Base-by-base conservation (phyloP, 768 basidiomycete genomes). In the Mycena indigotica region DNA sequence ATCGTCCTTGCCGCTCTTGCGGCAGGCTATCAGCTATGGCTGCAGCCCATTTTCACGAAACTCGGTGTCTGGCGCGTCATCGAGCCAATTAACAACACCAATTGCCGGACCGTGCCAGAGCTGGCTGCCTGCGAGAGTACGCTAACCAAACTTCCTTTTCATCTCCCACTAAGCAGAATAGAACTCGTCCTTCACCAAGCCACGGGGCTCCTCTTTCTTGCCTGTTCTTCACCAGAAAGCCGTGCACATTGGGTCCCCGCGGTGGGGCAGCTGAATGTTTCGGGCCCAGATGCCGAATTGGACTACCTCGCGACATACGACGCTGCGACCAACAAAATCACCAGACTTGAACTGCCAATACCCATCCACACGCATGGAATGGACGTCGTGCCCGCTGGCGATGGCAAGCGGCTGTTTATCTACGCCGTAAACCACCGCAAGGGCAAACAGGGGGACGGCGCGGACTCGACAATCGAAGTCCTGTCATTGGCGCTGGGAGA, bases 381-480 rank as follows among this genome's bases (percentile, higher is more conserved):
- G 80, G 88, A 89, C 55, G 80, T 88, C 21, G 85, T 87, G 8
- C 74, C 79, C 1, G 84, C 85, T 5, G 62, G 72, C 1, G 62
- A 73, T 2, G 71, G 10, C 10, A 17, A 8, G 32, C 32, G 17
- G 32, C 76, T 89, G 8, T 88, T 80, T 60, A 73, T 90, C 16
- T 90, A 88, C 64, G 73, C 87, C n/a, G 75, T 91, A 61, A 91
- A 91, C 66, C 88, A 91, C 67, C 83, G 86, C 28, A 74, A 72
- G 19, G 88, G 87, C 0, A 55, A 74, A 2, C 62, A 68, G 13
- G 66, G 73, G 23, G 70, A 81, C 1, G 90, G 89, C n/a, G 87
- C 89, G 1, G 84, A 91, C 66, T 88, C 88, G 1, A 80, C 76
- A 52, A 72, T 92, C 23, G 89, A 92, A 66, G 76, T 92, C 21